Conservation (phyloP, 139 green algal species). For the Chlorella sp. region DNA sequence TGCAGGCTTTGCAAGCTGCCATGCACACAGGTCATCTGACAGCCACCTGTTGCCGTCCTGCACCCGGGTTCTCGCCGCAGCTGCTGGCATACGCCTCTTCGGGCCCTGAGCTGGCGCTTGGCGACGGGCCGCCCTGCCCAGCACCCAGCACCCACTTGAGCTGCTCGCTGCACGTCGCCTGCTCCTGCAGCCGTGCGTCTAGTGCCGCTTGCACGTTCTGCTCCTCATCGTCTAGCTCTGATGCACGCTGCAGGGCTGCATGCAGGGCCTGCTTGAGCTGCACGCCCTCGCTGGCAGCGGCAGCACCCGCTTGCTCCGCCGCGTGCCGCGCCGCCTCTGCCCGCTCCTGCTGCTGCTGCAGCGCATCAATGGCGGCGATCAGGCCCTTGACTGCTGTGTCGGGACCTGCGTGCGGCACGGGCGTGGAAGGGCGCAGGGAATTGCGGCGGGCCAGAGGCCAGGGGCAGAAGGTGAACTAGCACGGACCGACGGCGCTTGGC, state of each 20-base stretch:
- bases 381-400: conserved; percentile 13
- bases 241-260: not conserved
- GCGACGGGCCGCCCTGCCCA: not conserved
- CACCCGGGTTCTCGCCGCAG: no score
- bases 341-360: conserved; percentile 17
- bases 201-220: conserved; percentile 2
- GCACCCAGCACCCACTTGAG: not conserved
- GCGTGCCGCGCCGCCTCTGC: conserved; percentile 10
- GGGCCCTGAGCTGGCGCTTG: not conserved
- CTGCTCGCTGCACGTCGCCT: not conserved
- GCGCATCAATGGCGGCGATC: conserved; percentile 1
- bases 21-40: no score
- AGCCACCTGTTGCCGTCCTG: not conserved
- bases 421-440: not conserved
- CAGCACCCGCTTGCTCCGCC: not conserved
- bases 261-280: not conserved
- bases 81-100: no score
- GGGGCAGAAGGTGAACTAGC: not conserved
- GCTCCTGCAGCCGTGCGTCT: conserved; percentile 10
- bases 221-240: conserved; percentile 17
- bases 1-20: no score
- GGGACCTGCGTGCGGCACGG: not conserved
- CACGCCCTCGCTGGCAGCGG: not conserved
- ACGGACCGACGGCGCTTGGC: no score
- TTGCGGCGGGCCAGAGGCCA: no score